phyloP scores from a whole-genome alignment of 129 eudicot species.

The Chrysanthemum makinoi region DNA sequence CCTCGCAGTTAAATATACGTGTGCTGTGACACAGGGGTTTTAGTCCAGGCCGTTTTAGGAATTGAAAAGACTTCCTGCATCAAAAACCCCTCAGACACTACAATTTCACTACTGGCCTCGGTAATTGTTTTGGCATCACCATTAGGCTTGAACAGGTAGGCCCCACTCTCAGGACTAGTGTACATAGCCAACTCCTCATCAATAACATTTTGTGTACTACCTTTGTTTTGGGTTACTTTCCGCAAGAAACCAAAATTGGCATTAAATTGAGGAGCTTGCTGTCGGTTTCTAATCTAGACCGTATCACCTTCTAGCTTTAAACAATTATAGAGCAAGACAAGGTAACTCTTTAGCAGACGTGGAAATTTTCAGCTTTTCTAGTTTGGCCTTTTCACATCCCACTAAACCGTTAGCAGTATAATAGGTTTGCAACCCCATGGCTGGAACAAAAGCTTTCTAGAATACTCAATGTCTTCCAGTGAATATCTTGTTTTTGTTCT shows the following conservation, averaged over 20 bases:
- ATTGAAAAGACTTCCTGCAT: constrained; percentile 79
- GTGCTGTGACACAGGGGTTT: constrained; percentile 82
- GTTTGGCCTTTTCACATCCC: constrained; percentile 91
- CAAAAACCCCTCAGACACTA: constrained; percentile 70
- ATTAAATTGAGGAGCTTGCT: constrained; percentile 54
- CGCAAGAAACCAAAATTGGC: constrained; percentile 64
- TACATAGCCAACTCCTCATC: constrained; percentile 87
- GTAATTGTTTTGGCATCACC: constrained; percentile 73
- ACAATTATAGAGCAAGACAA: constrained; percentile 78
- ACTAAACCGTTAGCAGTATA: constrained; percentile 84
- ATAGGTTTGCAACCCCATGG: constrained; percentile 90
- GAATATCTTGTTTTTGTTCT: constrained; percentile 57
- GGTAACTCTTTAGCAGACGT: constrained; percentile 34
- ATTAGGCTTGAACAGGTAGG: constrained; percentile 81
- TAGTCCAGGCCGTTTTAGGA: constrained; percentile 74
- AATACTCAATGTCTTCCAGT: constrained; percentile 85
- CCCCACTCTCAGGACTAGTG: constrained; percentile 89
- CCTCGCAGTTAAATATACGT: constrained; percentile 61
- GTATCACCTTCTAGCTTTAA: constrained; percentile 56
- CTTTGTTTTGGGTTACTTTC: constrained; percentile 50
- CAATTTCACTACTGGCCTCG: constrained; percentile 45
- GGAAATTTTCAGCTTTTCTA: constrained; percentile 52
- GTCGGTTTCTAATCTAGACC: constrained; percentile 61
- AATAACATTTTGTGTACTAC: constrained; percentile 38
- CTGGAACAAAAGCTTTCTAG: constrained; percentile 85